phyloP scores from a whole-genome alignment of 2,329 filamentous ascomycete genomes.

The Pseudomassariella vexata region DNA sequence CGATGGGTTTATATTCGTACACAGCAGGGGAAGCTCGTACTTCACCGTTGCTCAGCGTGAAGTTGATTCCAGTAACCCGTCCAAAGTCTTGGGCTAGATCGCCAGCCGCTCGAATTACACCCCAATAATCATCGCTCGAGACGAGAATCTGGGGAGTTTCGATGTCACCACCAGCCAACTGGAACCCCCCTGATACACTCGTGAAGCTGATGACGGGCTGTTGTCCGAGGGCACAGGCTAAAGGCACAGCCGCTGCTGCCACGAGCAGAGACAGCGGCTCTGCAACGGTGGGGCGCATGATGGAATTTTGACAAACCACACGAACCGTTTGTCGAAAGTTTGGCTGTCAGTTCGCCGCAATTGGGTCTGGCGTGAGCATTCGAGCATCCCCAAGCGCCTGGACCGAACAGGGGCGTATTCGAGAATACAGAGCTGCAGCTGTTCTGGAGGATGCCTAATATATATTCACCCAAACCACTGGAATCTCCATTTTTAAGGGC shows the following conservation, averaged over 20 bases:
- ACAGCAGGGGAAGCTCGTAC: slow-evolving; percentile 26
- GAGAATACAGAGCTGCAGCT: background rate
- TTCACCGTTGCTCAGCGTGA: slow-evolving; percentile 49
- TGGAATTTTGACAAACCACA: background rate
- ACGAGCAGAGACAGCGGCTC: slow-evolving; percentile 3
- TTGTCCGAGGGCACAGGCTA: slow-evolving; percentile 19
- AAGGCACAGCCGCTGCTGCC: slow-evolving; percentile 7
- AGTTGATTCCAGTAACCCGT: slow-evolving; percentile 61
- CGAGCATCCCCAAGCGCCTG: background rate
- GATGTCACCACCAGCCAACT: slow-evolving; percentile 18
- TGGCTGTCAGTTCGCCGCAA: background rate
- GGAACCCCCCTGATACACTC: slow-evolving; percentile 13
- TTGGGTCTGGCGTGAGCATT: background rate
- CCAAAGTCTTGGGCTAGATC: slow-evolving; percentile 66
- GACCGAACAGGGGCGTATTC: background rate
- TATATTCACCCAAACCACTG: background rate
- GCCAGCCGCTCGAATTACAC: slow-evolving; percentile 60
- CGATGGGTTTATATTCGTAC: slow-evolving; percentile 37
- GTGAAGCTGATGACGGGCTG: slow-evolving; percentile 22
- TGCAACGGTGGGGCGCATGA: slow-evolving; percentile 1
- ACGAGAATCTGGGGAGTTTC: slow-evolving; percentile 39
- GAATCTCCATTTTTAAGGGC: background rate
- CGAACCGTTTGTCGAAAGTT: background rate
- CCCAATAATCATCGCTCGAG: slow-evolving; percentile 58
- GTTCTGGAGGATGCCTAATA: background rate